Conservation (phyloP, 441 rosid species). For the Populus hybrid region DNA sequence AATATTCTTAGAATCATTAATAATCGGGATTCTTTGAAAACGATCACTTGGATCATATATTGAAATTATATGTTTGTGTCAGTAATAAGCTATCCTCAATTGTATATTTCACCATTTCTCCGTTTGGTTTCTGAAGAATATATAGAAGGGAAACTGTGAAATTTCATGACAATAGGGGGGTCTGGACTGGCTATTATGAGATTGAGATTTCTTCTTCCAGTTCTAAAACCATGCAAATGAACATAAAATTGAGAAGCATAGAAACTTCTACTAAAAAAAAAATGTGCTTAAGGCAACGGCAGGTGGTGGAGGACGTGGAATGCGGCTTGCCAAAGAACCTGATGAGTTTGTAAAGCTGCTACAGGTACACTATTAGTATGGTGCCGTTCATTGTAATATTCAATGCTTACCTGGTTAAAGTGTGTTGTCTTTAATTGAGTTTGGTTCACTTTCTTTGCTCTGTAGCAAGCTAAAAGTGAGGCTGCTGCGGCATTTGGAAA, state of each 20-base stretch:
- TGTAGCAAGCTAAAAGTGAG: constrained; percentile 96
- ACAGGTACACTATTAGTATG: constrained; percentile 51
- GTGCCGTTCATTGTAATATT: constrained; percentile 9
- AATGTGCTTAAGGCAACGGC: constrained; percentile 76
- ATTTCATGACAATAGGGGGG: background rate
- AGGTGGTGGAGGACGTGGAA: constrained; percentile 99
- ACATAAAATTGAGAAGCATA: background rate
- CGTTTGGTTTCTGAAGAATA: too few species aligned
- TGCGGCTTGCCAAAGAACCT: constrained; percentile 98
- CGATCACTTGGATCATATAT: too few species aligned
- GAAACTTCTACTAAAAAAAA: constrained; percentile 6
- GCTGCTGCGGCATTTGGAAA: constrained; percentile 99
- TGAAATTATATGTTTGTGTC: too few species aligned
- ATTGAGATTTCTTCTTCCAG: background rate
- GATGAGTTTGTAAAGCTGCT: constrained; percentile 90
- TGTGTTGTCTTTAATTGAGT: background rate
- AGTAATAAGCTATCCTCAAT: too few species aligned
- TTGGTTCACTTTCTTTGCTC: constrained; percentile 20
- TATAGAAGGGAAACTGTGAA: background rate
- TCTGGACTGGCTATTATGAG: background rate
- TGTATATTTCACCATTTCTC: too few species aligned
- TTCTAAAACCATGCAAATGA: constrained; percentile 5
- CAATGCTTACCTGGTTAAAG: background rate
- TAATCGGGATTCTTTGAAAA: too few species aligned
- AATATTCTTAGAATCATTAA: too few species aligned